phyloP scores from a whole-genome alignment of 2,329 filamentous ascomycete genomes.

The Clarireedia monteithiana region DNA sequence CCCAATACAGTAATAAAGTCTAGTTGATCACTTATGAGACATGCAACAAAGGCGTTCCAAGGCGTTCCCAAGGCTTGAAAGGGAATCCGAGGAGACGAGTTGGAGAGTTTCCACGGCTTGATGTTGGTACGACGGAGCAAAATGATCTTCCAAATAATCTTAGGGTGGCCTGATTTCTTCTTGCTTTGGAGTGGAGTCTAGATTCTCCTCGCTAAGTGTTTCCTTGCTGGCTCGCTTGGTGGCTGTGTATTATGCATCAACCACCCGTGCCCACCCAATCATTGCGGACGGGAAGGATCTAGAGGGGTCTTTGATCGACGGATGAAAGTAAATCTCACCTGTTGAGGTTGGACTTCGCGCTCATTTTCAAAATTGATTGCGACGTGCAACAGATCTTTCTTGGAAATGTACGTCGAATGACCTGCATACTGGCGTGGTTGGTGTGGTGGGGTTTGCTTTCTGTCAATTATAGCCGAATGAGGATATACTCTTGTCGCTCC shows the following conservation, averaged over 20 bases:
- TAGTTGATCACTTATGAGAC: not conserved
- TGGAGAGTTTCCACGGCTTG: not conserved
- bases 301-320: not conserved
- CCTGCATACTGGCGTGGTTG: not conserved
- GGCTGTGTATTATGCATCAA: not conserved
- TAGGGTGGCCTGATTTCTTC: conserved; percentile 5
- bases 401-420: not conserved
- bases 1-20: not conserved
- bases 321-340: not conserved
- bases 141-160: not conserved
- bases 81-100: not conserved
- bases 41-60: not conserved
- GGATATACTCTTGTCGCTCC: not conserved
- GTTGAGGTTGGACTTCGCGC: not conserved
- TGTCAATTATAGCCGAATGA: not conserved
- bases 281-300: not conserved
- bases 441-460: not conserved
- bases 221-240: not conserved
- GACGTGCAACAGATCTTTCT: not conserved
- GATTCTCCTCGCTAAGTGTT: not conserved
- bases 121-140: not conserved
- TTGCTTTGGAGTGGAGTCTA: conserved; percentile 5
- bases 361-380: not conserved
- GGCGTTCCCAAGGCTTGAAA: not conserved
- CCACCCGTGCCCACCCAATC: not conserved